Evolutionary conservation across 768 basidiomycete genomes (phyloP), one percentile per base, ranked within the genome.

Genomic region (Leccinum truebloodii): DNA sequence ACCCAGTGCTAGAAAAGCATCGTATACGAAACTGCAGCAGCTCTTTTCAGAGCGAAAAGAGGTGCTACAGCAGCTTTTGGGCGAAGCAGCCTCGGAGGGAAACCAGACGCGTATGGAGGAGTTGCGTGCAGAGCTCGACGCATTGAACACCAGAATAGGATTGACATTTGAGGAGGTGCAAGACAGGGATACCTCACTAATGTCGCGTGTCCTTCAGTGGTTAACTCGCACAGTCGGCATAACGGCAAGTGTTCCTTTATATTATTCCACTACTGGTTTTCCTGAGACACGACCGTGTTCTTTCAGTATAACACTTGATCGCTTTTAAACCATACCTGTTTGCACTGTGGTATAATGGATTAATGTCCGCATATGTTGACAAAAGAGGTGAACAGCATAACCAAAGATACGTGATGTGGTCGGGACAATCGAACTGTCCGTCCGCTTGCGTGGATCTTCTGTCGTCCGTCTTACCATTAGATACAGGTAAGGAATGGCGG

Each of bases 161-260:
- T 13, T 30, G 22, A 55, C 52, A 7, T 52, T 58, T 39, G 52
- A 46, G 22, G 52, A 63, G 48, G 12, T 58, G 48, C 37, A 20
- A 8, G 61, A 62, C 22, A 57, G 52, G 32, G 52, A 53, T 3
- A 16, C 26, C 4, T 57, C 52, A 1, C 26, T 58, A 3, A 20
- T 41, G 9, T 6, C 22, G 26, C 46, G 26, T 5, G 56, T 53
- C 54, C 52, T 54, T 24, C 52, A 63, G n/a, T 63, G 61, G 62
- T n/a, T 63, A 12, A 7, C 37, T n/a, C 12, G 22, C n/a, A 49
- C 2, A 5, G 10, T 51, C 9, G 55, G 28, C n/a, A 22, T 48
- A 20, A 28, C 4, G 26, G 49, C 26, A 52, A 52, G 54, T 52
- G 7, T 50, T 16, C 32, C 20, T 52, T 52, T 20, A 9, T 28